These are phyloP conservation scores for Saturnispora saitoi DNA, from an alignment of 805 yeast species.

Conservation along the genomic window DNA sequence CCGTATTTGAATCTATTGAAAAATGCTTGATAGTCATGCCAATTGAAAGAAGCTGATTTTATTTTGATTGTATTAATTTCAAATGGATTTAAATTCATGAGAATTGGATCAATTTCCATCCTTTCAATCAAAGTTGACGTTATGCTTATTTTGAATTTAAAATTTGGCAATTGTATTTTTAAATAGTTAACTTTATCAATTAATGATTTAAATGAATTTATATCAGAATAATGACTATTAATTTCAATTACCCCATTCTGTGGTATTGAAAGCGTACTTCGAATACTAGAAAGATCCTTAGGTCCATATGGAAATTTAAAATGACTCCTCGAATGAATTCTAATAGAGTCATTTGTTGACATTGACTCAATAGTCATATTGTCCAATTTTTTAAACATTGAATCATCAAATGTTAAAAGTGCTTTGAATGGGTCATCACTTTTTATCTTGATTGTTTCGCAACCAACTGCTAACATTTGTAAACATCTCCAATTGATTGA, in stretches of 20 bases:
- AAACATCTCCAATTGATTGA: constrained; percentile 4
- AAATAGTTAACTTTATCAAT: not conserved
- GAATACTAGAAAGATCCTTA: not conserved
- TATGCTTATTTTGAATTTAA: not conserved
- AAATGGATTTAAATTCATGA: not conserved
- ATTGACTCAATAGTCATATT: not conserved
- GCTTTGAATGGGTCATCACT: constrained; percentile 1
- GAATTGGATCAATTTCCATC: not conserved
- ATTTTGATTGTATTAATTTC: constrained; percentile 3
- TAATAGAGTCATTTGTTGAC: not conserved
- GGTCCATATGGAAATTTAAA: not conserved
- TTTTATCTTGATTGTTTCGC: constrained; percentile 4
- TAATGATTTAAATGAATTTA: not conserved
- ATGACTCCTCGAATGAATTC: not conserved
- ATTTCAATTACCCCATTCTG: constrained; percentile 3
- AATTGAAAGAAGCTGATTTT: not conserved
- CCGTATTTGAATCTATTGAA: not conserved
- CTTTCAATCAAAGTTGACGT: not conserved
- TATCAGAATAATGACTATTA: not conserved
- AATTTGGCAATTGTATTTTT: not conserved
- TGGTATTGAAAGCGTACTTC: not conserved
- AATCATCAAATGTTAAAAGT: constrained; percentile 4
- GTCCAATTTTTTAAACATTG: constrained; percentile 7
- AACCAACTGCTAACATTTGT: constrained; percentile 6
- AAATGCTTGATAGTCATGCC: not conserved